Percentiles rank a stretch among this genome's conserved stretches.
Evolutionary conservation across 2,329 filamentous ascomycete genomes (phyloP).

Genomic region (Colletotrichum filicis): DNA sequence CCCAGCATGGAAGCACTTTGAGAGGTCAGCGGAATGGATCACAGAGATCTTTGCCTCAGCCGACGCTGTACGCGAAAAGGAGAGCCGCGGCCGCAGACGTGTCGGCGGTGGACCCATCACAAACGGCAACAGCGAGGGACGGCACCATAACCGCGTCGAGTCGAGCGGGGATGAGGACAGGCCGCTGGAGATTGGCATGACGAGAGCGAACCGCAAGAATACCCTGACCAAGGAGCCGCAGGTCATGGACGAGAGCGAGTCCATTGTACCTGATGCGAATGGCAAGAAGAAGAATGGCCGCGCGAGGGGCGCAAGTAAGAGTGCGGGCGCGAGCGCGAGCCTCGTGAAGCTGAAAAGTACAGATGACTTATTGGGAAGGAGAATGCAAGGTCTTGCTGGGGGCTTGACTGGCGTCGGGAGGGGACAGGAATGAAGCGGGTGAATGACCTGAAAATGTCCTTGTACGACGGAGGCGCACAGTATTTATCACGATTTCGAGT

Average conservation of each 20-base stretch:
- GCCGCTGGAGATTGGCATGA: constrained; percentile 84
- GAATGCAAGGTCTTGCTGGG: constrained; percentile 68
- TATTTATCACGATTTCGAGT: background rate
- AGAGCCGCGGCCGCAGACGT: constrained; percentile 20
- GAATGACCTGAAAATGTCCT: background rate
- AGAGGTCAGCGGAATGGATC: constrained; percentile 84
- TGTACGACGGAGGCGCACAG: background rate
- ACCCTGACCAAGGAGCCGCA: constrained; percentile 37
- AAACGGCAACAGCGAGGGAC: constrained; percentile 37
- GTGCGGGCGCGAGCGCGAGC: constrained; percentile 59
- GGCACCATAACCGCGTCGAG: constrained; percentile 57
- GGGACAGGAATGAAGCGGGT: constrained; percentile 44
- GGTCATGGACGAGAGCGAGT: constrained; percentile 35
- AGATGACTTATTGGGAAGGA: constrained; percentile 65
- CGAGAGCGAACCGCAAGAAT: constrained; percentile 45
- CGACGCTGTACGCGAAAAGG: constrained; percentile 48
- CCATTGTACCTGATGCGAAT: constrained; percentile 36
- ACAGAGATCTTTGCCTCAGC: constrained; percentile 75
- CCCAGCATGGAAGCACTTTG: constrained; percentile 89
- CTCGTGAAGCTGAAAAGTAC: constrained; percentile 66
- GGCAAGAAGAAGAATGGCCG: constrained; percentile 39
- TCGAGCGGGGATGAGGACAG: constrained; percentile 82
- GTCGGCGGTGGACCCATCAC: constrained; percentile 5
- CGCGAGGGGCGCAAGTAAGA: constrained; percentile 47
- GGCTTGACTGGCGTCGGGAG: constrained; percentile 61